Base-by-base conservation (phyloP, 163 green algal genomes). In the Chlorella variabilis region DNA sequence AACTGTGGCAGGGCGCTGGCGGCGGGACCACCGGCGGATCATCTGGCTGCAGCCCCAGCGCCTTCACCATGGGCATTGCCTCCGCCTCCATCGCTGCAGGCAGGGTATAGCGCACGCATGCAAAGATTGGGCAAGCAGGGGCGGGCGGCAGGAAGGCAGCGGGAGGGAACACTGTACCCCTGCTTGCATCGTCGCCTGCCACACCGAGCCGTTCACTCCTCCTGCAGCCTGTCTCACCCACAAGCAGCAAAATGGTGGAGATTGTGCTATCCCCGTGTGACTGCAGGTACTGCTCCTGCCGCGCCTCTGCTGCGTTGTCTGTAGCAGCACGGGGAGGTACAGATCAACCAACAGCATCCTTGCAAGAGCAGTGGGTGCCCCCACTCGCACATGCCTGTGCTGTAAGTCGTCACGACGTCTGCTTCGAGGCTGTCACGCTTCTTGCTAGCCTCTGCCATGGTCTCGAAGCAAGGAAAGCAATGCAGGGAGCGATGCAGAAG, bases 51-150 rank as follows among this genome's bases (percentile, higher is more conserved):
- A 98, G 82, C 1, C 80, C 84, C 11, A 98, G 75, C 1, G 74
- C 49, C 23, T 93, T 80, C 25, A 99, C 88, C 56, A 98, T 84
- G 0, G 96, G 96, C 81, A 78, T 38, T 0, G 96, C 95, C 76
- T 99, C 96, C 2, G 93, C 93, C 63, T 98, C 89, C 95, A 99
- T 99, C 4, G 96, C 95, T 97, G 89, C 34, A 68, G 51, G 29
- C n/a, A 20, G 23, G n/a, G n/a, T n/a, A n/a, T n/a, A n/a, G n/a
- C n/a, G 49, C 9, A 56, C 31, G 56, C 13, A 36, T 33, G 59
- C 36, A 83, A 18, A 56, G 2, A 76, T 27, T n/a, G n/a, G n/a
- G n/a, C n/a, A n/a, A 69, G 65, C 36, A 25, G 31, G 51, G 27
- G 34, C 48, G 15, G 65, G 66, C 38, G 34, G 31, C 33, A 31